Evolutionary conservation across 306 rosid genomes (phyloP).

Genomic region (Vigna angularis): DNA sequence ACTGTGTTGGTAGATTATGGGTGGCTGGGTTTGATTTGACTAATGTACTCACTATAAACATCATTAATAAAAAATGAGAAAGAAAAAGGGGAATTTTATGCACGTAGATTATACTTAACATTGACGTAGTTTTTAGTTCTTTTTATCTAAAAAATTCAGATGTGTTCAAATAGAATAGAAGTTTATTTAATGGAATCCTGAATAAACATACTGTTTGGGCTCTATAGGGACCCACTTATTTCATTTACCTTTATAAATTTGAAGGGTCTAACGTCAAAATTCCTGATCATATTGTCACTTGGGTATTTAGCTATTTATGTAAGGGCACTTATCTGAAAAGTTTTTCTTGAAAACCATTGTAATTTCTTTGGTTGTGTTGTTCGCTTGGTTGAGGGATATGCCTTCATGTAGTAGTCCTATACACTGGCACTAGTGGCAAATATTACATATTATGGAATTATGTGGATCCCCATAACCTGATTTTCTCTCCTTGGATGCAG

Average conservation of each 20-base stretch:
- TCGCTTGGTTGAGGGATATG: slow-evolving; percentile 19
- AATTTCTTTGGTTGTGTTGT: slow-evolving; percentile 21
- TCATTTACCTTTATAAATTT: neutral
- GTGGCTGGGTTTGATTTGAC: slow-evolving; percentile 2
- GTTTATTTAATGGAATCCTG: neutral
- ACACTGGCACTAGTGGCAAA: neutral
- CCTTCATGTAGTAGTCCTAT: neutral
- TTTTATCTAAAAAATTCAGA: neutral
- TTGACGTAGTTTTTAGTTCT: no score
- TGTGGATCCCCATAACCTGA: neutral
- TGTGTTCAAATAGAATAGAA: neutral
- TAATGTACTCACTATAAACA: slow-evolving; percentile 12
- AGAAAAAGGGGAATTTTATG: neutral
- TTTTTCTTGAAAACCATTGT: slow-evolving; percentile 11
- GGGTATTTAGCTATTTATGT: neutral
- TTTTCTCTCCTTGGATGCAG: slow-evolving; percentile 58
- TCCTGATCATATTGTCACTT: neutral
- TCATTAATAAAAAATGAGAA: neutral
- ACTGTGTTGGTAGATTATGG: neutral
- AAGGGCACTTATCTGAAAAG: neutral
- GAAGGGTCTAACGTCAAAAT: neutral
- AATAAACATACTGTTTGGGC: neutral
- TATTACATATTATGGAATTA: neutral
- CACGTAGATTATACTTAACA: neutral
- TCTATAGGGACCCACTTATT: neutral